Evolutionary conservation across 2,329 filamentous ascomycete genomes (phyloP), one percentile per base, ranked within the genome.

Genomic region (Pseudogymnoascus sp.): DNA sequence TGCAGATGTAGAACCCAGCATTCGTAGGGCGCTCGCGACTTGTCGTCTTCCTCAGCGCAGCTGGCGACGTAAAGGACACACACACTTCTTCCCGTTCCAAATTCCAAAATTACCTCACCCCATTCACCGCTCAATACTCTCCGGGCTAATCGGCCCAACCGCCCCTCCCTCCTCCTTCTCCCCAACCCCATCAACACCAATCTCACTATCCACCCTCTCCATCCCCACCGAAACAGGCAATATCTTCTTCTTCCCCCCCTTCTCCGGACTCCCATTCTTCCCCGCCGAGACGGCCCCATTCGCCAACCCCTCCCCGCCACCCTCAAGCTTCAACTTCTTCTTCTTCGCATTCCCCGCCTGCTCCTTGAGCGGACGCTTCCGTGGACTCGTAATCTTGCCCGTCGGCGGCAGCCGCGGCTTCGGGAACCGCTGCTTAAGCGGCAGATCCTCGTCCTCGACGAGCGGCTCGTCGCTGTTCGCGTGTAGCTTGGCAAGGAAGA

Each of bases 361-460:
- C 73, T 95, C 90, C 72, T 89, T 88, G 22, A 91, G 84, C 33
- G 91, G 90, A 6, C 90, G 82, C 78, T 96, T 96, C 69, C 92
- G 86, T 33, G 91, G 90, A 61, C 87, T 89, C 10, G 89, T 89
- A 68, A 96, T 96, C 80, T 96, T 96, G 71, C 91, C 91, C 19
- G 88, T 93, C 19, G 85, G 81, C 33, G 84, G 80, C n/a, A 85
- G 84, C n/a, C 84, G 81, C 24, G 78, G 91, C 70, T 84, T 84
- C 28, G 82, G 82, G 69, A 84, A 84, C 38, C 91, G 84, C 77
- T 99, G 95, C 77, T 99, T 99, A 62, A 88, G 85, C 14, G 96
- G 95, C 24, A 99, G 79, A 69, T 99, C 93, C 72, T 98, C 91
- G 76, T 99, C 95, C 78, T 99, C 95, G 61, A 96, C 80, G 68